Base-by-base conservation (phyloP, 768 basidiomycete species). In the Wakefieldia striispora region DNA sequence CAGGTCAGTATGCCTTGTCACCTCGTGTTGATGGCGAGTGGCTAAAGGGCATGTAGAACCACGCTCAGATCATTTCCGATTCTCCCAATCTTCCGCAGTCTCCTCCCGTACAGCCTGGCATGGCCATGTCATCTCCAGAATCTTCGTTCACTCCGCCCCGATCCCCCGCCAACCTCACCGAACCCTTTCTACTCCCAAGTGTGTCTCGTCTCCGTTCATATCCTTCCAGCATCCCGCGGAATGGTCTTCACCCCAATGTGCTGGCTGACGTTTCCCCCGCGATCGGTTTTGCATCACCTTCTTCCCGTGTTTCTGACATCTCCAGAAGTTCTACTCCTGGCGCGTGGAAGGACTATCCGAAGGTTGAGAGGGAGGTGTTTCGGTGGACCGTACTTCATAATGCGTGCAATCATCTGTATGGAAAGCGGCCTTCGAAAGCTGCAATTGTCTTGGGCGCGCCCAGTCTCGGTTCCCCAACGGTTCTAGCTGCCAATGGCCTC, bases 401-500 rank as follows among this genome's bases (percentile, higher is more conserved):
- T 29, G 77, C 88, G 10, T 77, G 76, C 1, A 72, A 80, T 23
- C 77, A 82, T 4, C 62, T 92, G 24, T 86, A 78, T 57, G 69
- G 67, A 14, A 72, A 73, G 33, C 65, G 72, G 1, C 69, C 81
- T 1, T 75, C 76, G 45, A 91, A 88, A 55, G 80, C 80, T 20
- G 76, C 83, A 5, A 72, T 79, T 34, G 61, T 90, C 1, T 74
- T 88, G 21, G 87, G 85, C 0, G 70, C 81, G 1, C 71, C 79
- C 3, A 64, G 75, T 16, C 59, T 76, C 13, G 91, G 90, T 1
- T 71, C 70, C 1, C 94, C 95, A 6, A 93, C 86, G 0, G 88
- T 88, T 9, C 65, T 97, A 48, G 82, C 87, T 10, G 88, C 89
- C 12, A 91, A 90, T 59, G 95, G 94, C 0, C 70, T 95, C 48